Conservation (phyloP, 352 stramenopile species). For the Pythium insidiosum region DNA sequence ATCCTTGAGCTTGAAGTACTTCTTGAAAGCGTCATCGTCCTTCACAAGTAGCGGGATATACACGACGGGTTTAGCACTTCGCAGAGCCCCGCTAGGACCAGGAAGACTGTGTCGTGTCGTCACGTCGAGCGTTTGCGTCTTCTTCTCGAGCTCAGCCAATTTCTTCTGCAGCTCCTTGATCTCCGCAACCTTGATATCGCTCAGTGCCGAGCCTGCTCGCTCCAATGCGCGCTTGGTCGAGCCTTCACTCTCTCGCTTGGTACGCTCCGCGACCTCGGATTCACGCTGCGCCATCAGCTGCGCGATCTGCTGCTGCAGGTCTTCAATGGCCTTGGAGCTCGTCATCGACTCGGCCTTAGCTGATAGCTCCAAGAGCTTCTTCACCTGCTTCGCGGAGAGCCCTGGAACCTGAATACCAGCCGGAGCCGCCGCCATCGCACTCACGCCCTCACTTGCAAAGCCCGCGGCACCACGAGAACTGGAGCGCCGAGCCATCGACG, state of each 20-base stretch:
- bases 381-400: slow-evolving; percentile 52
- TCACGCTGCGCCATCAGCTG: slow-evolving; percentile 49
- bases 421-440: not conserved
- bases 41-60: slow-evolving; percentile 63
- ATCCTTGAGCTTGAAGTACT: slow-evolving; percentile 81
- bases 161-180: slow-evolving; percentile 74
- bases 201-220: slow-evolving; percentile 23
- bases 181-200: slow-evolving; percentile 53
- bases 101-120: slow-evolving; percentile 12
- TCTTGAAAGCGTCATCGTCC: slow-evolving; percentile 58
- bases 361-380: slow-evolving; percentile 60
- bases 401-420: slow-evolving; percentile 33
- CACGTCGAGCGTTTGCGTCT: slow-evolving; percentile 47
- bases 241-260: slow-evolving; percentile 8
- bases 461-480: slow-evolving; percentile 12
- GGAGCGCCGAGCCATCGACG: not conserved
- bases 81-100: slow-evolving; percentile 6
- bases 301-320: slow-evolving; percentile 66
- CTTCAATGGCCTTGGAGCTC: slow-evolving; percentile 36
- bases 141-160: slow-evolving; percentile 63
- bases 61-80: slow-evolving; percentile 17
- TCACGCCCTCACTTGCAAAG: slow-evolving; percentile 1
- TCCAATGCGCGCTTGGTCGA: slow-evolving; percentile 17
- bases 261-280: slow-evolving; percentile 10
- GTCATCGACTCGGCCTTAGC: slow-evolving; percentile 41